A percentile compares a stretch with the other conserved stretches of the same genome.
phyloP scores from a whole-genome alignment of 495 filamentous ascomycete genomes.

The Aspergillus asperescens region DNA sequence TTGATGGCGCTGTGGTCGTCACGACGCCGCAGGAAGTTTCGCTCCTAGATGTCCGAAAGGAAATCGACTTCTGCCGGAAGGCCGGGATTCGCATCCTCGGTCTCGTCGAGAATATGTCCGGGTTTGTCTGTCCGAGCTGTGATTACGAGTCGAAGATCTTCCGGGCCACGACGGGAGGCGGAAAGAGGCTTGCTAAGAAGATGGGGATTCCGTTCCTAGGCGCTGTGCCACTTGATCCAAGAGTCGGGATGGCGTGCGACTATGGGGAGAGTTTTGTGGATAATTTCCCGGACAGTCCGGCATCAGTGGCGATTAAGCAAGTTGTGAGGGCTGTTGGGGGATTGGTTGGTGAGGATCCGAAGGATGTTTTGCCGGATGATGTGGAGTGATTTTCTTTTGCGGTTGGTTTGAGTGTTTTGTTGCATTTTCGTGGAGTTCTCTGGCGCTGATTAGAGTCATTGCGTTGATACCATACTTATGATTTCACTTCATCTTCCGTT shows the following conservation, averaged over 20 bases:
- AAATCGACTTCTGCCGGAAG: slow-evolving; percentile 95
- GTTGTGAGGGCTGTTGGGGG: slow-evolving; percentile 68
- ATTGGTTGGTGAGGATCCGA: slow-evolving; percentile 54
- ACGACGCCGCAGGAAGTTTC: slow-evolving; percentile 96
- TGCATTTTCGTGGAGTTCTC: slow-evolving; percentile 13
- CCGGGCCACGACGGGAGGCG: slow-evolving; percentile 85
- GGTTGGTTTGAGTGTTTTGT: slow-evolving; percentile 14
- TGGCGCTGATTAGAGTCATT: slow-evolving; percentile 6
- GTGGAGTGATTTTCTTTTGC: slow-evolving; percentile 20
- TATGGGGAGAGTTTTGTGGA: slow-evolving; percentile 98
- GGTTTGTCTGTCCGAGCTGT: slow-evolving; percentile 91
- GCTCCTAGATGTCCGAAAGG: slow-evolving; percentile 87
- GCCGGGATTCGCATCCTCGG: slow-evolving; percentile 85
- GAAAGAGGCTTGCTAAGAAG: slow-evolving; percentile 69
- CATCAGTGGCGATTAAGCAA: slow-evolving; percentile 65
- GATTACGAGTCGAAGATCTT: slow-evolving; percentile 80
- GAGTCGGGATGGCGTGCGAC: slow-evolving; percentile 93
- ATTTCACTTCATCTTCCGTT: neutral
- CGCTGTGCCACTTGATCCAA: slow-evolving; percentile 85
- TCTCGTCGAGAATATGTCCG: slow-evolving; percentile 95
- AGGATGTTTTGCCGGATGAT: slow-evolving; percentile 39
- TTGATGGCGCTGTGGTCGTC: slow-evolving; percentile 88
- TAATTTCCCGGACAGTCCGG: slow-evolving; percentile 84
- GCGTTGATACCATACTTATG: slow-evolving; percentile 16
- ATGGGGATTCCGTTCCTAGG: slow-evolving; percentile 84